These are phyloP conservation scores for Trichocomaceae sp. DNA, from an alignment of 2,329 filamentous ascomycete genomes.

Conservation along the genomic window DNA sequence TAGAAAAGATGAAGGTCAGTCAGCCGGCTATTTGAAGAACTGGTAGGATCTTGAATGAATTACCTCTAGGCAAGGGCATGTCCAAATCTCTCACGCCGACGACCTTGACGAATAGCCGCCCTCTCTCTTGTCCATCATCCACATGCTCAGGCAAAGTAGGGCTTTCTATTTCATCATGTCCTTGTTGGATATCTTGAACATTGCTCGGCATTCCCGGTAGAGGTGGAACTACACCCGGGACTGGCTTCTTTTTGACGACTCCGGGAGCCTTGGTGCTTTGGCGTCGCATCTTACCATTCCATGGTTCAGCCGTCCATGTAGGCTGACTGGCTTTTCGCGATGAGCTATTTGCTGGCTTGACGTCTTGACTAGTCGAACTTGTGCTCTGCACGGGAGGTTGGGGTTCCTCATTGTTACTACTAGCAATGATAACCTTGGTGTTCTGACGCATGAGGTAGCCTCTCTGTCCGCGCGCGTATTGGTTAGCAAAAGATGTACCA, in stretches of 20 bases:
- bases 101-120: constrained; percentile 95
- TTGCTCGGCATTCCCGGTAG: constrained; percentile 84
- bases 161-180: constrained; percentile 63
- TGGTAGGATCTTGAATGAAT: constrained; percentile 31
- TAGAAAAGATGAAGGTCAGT: constrained; percentile 29
- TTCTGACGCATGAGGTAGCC: constrained; percentile 98
- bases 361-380: constrained; percentile 34
- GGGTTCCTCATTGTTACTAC: constrained; percentile 54
- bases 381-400: constrained; percentile 21
- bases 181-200: constrained; percentile 55
- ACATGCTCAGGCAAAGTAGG: constrained; percentile 51
- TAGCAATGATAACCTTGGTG: constrained; percentile 94
- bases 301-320: constrained; percentile 94
- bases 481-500: constrained; percentile 18
- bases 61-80: constrained; percentile 82
- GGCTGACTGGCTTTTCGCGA: constrained; percentile 75
- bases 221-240: constrained; percentile 65
- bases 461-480: constrained; percentile 59
- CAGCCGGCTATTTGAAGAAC: not conserved
- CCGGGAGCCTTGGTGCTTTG: constrained; percentile 55
- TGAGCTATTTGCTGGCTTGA: constrained; percentile 60
- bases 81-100: constrained; percentile 95
- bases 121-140: constrained; percentile 78
- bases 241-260: constrained; percentile 54
- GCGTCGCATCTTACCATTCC: constrained; percentile 74